phyloP scores from a whole-genome alignment of 2,329 filamentous ascomycete species.

The Fusarium sp. region DNA sequence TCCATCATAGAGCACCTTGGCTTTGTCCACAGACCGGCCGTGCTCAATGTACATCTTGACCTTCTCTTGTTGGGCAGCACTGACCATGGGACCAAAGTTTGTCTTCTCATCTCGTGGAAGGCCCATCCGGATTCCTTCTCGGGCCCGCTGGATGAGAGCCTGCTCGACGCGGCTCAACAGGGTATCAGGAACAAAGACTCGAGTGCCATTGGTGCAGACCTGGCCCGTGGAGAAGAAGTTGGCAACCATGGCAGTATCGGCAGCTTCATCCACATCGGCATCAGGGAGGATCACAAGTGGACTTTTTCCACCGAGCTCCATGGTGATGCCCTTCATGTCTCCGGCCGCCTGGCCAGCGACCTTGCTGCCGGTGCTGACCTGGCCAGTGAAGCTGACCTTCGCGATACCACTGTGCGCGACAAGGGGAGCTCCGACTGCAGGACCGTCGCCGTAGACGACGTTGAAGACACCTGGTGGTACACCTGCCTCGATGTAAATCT shows the following conservation, averaged over 20 bases:
- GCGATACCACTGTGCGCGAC: conserved; percentile 78
- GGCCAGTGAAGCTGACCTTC: conserved; percentile 91
- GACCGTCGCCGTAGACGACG: conserved; percentile 83
- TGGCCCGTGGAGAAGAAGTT: conserved; percentile 94
- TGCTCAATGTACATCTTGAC: conserved; percentile 81
- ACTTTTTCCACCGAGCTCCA: conserved; percentile 92
- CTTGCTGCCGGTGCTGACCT: conserved; percentile 85
- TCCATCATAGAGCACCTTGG: conserved; percentile 80
- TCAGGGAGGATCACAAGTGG: conserved; percentile 85
- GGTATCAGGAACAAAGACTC: conserved; percentile 80
- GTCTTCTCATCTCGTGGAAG: conserved; percentile 77
- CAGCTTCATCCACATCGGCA: conserved; percentile 81
- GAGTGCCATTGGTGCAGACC: conserved; percentile 92
- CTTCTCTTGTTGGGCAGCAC: conserved; percentile 79
- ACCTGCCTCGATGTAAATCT: conserved; percentile 82
- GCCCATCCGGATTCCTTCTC: conserved; percentile 80
- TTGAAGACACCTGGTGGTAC: conserved; percentile 88
- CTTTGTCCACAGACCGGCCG: conserved; percentile 79
- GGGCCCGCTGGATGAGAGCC: conserved; percentile 63
- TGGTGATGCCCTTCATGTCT: conserved; percentile 90
- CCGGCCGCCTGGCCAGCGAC: conserved; percentile 81
- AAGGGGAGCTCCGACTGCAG: conserved; percentile 77
- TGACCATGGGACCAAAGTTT: conserved; percentile 88
- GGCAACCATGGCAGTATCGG: conserved; percentile 90
- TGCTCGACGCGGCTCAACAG: conserved; percentile 78